Base-by-base conservation (phyloP, 352 stramenopile genomes). In the Phytophthora citricola region DNA sequence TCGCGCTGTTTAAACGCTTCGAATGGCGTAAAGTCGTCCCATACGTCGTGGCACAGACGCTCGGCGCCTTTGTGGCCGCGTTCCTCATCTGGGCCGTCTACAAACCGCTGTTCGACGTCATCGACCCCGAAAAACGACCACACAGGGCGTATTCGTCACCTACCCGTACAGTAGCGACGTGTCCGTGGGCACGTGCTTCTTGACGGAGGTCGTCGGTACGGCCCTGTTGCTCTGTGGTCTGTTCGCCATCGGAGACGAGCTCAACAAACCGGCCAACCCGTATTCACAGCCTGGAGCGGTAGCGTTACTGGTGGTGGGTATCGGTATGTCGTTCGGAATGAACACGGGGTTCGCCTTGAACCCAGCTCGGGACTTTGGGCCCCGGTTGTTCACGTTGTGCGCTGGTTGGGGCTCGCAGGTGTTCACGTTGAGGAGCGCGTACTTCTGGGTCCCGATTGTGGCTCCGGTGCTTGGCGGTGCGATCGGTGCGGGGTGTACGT, bases 261-360 rank as follows among this genome's bases (percentile, higher is more conserved):
- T 60, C 22, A 91, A 91, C 72, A 70, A 78, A 36, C 77, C 78
- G 26, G 78, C 71, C 7, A 79, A 60, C 40, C 51, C 69, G 24
- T 82, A 76, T 47, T 66, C 50, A 26, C 66, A 74, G 36, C 81
- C 81, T 4, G 51, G 54, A n/a, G 69, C 78, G 79, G 17, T 67
- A 22, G 80, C 76, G 48, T 40, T 86, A 27, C 61, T 91, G 12
- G 66, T 91, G 12, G 61, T 80, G 27, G 79, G 55, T 3, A 75
- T 91, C 29, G 82, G 77, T 49, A 89, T 91, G 73, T 70, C 73
- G 8, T 89, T 91, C 58, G 79, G 82, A 48, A 78, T 80, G 57
- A 91, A 88, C 69, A 79, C 82, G 5, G 79, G 78, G 31, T 91
- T 87, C 58, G 82, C 82, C 1, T 63, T 91, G 40, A 91, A 91